phyloP scores from a whole-genome alignment of 805 yeast genomes.

The Suhomyces xylopsoci region DNA sequence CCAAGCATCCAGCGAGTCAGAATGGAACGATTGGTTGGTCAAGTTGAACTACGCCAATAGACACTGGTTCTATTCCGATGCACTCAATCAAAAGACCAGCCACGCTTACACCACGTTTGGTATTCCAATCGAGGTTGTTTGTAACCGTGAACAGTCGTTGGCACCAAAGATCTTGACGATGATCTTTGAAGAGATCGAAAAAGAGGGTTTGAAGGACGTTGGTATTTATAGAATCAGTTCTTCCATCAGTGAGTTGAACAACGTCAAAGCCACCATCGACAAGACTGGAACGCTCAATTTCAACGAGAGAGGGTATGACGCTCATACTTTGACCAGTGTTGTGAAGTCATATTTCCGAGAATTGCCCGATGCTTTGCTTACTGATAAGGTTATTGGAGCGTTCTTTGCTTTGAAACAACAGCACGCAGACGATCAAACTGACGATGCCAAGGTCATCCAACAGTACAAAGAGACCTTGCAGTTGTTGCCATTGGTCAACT shows the following conservation, averaged over 20 bases:
- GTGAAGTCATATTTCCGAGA: constrained; percentile 82
- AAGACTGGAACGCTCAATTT: constrained; percentile 45
- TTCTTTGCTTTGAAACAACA: constrained; percentile 43
- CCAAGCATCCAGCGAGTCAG: constrained; percentile 62
- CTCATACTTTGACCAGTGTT: constrained; percentile 85
- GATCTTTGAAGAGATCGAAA: constrained; percentile 72
- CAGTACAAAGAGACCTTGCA: constrained; percentile 30
- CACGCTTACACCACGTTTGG: constrained; percentile 61
- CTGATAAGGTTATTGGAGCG: constrained; percentile 60
- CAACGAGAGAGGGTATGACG: constrained; percentile 58
- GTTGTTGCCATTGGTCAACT: constrained; percentile 62
- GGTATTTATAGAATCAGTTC: constrained; percentile 80
- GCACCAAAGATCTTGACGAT: constrained; percentile 67
- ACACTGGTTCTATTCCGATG: constrained; percentile 54
- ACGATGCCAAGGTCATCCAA: constrained; percentile 11
- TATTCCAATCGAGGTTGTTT: constrained; percentile 73
- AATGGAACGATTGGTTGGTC: constrained; percentile 72
- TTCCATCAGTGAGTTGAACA: constrained; percentile 45
- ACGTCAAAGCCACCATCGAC: constrained; percentile 45
- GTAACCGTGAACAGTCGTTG: constrained; percentile 61
- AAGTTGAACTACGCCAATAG: constrained; percentile 45
- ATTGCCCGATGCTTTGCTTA: constrained; percentile 78
- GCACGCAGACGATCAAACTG: constrained; percentile 11
- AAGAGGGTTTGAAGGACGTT: constrained; percentile 84
- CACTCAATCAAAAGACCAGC: constrained; percentile 23